These are phyloP conservation scores for Phytopythium litorale DNA, from an alignment of 352 stramenopile species.

Conservation along the genomic window DNA sequence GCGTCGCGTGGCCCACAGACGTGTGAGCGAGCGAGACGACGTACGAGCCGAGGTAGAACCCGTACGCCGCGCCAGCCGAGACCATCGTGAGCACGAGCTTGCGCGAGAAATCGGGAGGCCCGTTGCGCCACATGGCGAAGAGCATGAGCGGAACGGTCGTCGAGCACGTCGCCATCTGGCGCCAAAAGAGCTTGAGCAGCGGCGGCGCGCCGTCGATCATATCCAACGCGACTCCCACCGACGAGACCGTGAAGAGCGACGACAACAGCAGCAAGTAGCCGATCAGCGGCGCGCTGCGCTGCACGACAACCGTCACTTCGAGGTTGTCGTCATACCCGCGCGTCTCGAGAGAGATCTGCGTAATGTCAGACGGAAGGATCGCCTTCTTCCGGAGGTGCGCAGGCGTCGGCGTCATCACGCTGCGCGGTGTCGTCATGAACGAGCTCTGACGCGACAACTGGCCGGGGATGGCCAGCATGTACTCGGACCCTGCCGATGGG, in stretches of 20 bases:
- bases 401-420: constrained; percentile 26
- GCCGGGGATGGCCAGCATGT: constrained; percentile 66
- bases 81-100: constrained; percentile 42
- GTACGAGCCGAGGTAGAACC: constrained; percentile 71
- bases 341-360: constrained; percentile 69
- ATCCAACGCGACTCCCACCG: constrained; percentile 72
- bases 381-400: constrained; percentile 23
- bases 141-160: constrained; percentile 47
- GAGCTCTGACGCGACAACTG: constrained; percentile 13
- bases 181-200: constrained; percentile 86
- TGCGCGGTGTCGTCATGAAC: constrained; percentile 18
- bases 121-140: constrained; percentile 30
- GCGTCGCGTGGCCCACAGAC: constrained; percentile 75
- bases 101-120: constrained; percentile 21
- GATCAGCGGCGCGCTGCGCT: constrained; percentile 60
- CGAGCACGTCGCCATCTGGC: constrained; percentile 64
- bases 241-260: constrained; percentile 72
- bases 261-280: constrained; percentile 64
- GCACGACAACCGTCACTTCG: constrained; percentile 68
- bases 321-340: constrained; percentile 63
- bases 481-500: constrained; percentile 41
- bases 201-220: constrained; percentile 51
- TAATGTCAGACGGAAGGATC: constrained; percentile 66
- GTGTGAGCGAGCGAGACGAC: constrained; percentile 61
- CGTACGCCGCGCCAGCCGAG: constrained; percentile 53